Base-by-base conservation (phyloP, 352 stramenopile genomes). In the Albugo laibachii region DNA sequence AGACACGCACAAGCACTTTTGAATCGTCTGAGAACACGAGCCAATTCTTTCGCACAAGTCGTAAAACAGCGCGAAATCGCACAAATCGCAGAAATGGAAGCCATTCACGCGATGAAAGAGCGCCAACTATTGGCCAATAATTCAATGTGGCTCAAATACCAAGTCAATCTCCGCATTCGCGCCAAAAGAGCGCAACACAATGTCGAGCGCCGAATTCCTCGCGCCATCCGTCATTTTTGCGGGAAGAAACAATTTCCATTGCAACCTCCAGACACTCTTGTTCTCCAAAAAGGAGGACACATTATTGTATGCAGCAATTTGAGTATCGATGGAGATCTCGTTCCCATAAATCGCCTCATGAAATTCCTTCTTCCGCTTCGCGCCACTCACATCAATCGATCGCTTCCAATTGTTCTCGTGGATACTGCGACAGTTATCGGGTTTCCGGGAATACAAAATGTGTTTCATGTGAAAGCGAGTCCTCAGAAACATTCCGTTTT, bases 231-330 rank as follows among this genome's bases (percentile, higher is more conserved):
- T 0, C 62, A 77, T 6, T 67, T 83, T 37, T 81, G 85, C 12
- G 43, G 53, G 11, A 69, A 61, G 5, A 76, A 65, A 37, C 57
- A 58, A 27, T 50, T 21, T 5, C 65, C 3, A 43, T 67, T 73
- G 19, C 52, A 65, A 16, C 43, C 58, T 2, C 67, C 77, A 0
- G 58, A 40, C 11, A 49, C 47, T 2, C 20, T 57, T 1, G 49
- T 87, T 14, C 41, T 87, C 2, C 45, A 58, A 13, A 21, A 52
- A 13, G 77, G 77, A 15, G 68, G 69, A 0, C 77, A 91, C 36
- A 83, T 87, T 51, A 68, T 91, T 16, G 72, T 91, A 3, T 91
- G 77, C 55, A 87, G 77, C 48, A 85, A 83, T 40, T 62, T 73
- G 42, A 68, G 62, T 3, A 74, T 64, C 36, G 74, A 83, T 49